phyloP scores from a whole-genome alignment of 768 basidiomycete genomes.

The Hygrophorus russula region DNA sequence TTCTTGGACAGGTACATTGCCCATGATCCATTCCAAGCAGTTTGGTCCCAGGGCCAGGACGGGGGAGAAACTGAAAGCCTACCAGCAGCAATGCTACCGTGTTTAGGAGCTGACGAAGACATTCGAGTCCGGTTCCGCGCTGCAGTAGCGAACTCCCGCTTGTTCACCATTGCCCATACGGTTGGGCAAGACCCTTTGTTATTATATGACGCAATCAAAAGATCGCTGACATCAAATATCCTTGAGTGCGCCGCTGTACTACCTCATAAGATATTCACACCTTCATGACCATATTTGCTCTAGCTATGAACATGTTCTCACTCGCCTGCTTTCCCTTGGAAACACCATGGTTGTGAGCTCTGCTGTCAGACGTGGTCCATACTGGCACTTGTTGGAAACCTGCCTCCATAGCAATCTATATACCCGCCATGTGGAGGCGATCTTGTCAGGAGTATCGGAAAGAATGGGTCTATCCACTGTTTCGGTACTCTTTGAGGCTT shows the following conservation, averaged over 20 bases:
- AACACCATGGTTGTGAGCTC: constrained; percentile 77
- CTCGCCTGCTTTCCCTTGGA: constrained; percentile 56
- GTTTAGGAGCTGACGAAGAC: constrained; percentile 57
- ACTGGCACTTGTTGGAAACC: constrained; percentile 81
- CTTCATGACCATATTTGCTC: background rate
- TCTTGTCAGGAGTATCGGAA: constrained; percentile 50
- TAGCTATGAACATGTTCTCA: constrained; percentile 70
- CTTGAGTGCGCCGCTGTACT: constrained; percentile 31
- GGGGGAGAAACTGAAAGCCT: constrained; percentile 19
- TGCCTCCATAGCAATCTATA: constrained; percentile 31
- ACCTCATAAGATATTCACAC: constrained; percentile 1
- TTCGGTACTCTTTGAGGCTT: constrained; percentile 61
- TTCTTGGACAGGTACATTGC: constrained; percentile 60
- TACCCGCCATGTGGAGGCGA: constrained; percentile 30
- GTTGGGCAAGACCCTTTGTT: constrained; percentile 17
- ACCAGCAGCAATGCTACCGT: constrained; percentile 38
- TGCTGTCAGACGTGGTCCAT: constrained; percentile 65
- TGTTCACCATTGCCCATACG: constrained; percentile 42
- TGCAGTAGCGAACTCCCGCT: constrained; percentile 43
- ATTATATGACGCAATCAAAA: constrained; percentile 38
- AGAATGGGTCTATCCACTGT: constrained; percentile 55
- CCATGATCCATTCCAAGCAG: constrained; percentile 39
- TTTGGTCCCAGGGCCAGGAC: constrained; percentile 28
- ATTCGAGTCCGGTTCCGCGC: constrained; percentile 76
- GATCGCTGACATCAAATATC: constrained; percentile 31